Percentiles rank a stretch among this genome's conserved stretches.
phyloP scores from a whole-genome alignment of 768 basidiomycete species.

The Termitomyces eurrhizus region DNA sequence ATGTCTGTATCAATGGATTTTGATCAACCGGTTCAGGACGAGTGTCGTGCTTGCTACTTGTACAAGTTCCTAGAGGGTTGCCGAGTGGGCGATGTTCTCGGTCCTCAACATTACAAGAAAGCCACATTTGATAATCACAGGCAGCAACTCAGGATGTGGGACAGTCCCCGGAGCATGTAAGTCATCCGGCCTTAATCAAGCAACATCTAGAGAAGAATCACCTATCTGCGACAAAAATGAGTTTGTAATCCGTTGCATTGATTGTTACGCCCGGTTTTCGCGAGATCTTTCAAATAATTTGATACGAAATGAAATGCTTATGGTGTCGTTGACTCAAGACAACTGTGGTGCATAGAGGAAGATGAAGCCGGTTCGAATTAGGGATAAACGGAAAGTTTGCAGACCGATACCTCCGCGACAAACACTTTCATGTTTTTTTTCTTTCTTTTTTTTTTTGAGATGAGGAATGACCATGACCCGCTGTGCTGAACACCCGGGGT shows the following conservation, averaged over 20 bases:
- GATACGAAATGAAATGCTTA: slow-evolving; percentile 93
- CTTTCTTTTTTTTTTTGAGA: too few relatives aligned
- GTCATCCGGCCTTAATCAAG: slow-evolving; percentile 22
- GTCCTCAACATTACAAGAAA: slow-evolving; percentile 69
- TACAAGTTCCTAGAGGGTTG: too few relatives aligned
- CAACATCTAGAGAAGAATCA: not conserved
- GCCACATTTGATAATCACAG: slow-evolving; percentile 66
- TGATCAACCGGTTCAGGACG: slow-evolving; percentile 76
- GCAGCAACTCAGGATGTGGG: slow-evolving; percentile 90
- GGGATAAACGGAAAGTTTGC: slow-evolving; percentile 65
- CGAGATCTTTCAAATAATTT: slow-evolving; percentile 87
- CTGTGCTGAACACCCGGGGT: too few relatives aligned
- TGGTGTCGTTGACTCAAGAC: slow-evolving; percentile 60
- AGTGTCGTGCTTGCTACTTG: slow-evolving; percentile 17
- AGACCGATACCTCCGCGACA: slow-evolving; percentile 59
- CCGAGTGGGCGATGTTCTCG: slow-evolving; percentile 65
- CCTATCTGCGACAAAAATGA: slow-evolving; percentile 53
- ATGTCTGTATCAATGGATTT: slow-evolving; percentile 97
- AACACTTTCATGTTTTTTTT: slow-evolving; percentile 41
- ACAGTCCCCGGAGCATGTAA: slow-evolving; percentile 82
- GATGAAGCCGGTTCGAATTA: slow-evolving; percentile 80
- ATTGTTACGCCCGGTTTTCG: slow-evolving; percentile 78
- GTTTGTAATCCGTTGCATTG: slow-evolving; percentile 85
- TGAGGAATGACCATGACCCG: too few relatives aligned
- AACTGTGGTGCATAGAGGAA: slow-evolving; percentile 70